Evolutionary conservation across 2,329 filamentous ascomycete genomes (phyloP).

Genomic region (Dactylella cylindrospora): DNA sequence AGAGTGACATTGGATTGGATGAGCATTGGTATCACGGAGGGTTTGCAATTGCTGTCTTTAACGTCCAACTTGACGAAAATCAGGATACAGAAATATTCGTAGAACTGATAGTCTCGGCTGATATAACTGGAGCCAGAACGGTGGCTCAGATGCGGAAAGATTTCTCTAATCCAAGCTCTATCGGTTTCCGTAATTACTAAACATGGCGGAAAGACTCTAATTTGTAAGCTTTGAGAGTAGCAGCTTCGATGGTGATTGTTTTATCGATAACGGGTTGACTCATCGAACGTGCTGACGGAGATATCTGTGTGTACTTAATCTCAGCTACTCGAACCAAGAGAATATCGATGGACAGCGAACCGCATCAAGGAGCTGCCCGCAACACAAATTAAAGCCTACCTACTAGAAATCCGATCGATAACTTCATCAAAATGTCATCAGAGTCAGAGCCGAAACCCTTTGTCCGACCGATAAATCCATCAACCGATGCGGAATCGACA

Average conservation of each 20-base stretch:
- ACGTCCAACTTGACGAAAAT: no score
- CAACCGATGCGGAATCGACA: slow-evolving; percentile 24
- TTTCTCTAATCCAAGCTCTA: no score
- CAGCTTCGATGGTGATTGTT: no score
- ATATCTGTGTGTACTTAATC: neutral
- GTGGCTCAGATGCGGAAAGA: no score
- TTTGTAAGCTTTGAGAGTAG: no score
- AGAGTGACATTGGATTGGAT: neutral
- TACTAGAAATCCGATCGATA: neutral
- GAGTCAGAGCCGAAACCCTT: slow-evolving; percentile 19
- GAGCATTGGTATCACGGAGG: neutral
- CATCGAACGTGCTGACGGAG: neutral
- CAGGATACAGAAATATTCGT: no score
- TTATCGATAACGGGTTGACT: no score
- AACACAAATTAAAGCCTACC: slow-evolving; percentile 15
- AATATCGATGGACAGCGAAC: neutral
- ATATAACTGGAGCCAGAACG: no score
- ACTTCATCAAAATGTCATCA: slow-evolving; percentile 12
- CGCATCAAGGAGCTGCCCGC: no score
- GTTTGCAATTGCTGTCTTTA: neutral
- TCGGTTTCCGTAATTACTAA: no score
- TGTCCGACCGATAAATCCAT: slow-evolving; percentile 30
- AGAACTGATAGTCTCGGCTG: no score
- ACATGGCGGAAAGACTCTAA: no score
- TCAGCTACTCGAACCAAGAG: neutral